Evolutionary conservation across 1,284 basidiomycete genomes (phyloP), one percentile per base, ranked within the genome.

Genomic region (Phellinidium pouzarii): DNA sequence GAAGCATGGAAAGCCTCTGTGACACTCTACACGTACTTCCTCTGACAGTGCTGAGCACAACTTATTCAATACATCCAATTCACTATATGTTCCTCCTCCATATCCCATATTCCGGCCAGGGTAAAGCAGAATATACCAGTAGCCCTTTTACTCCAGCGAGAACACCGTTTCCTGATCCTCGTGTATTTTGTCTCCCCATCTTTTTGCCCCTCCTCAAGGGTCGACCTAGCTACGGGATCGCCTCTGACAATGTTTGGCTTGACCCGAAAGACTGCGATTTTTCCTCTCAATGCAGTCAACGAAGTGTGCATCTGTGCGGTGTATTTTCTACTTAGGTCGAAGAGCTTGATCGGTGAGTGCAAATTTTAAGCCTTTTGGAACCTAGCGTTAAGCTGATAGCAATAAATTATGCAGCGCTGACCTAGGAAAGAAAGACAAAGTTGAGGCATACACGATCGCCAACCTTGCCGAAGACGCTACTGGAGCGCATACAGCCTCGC

Each of bases 241-340:
- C 36, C 19, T 26, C 42, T 3, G 50, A 45, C n/a, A 43, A 52
- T 14, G 45, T 52, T 31, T 45, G 41, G 19, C 19, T 52, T 2
- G 41, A 52, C 6, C 50, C 44, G 5, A 27, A 37, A 7, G 31
- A 45, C 20, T 52, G 50, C 50, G 43, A 36, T 2, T 44, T 45
- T 7, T n/a, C 50, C 45, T 25, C 29, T 52, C 5, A 34, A 45
- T 25, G 50, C 50, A 23, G 50, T 52, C 14, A 52, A 45, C 19
- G 50, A 52, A 22, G 45, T 52, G 34, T 42, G 37, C 4, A n/a
- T 44, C 31, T 52, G 50, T 23, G 25, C 26, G 43, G 34, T 3
- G 37, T 52, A 36, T 52, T 52, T 20, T 52, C 50, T n/a, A 45
- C 29, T 4, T 52, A 43, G 50, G 42, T 52, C n/a, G 50, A 52